A percentile compares a stretch with the other conserved stretches of the same genome.
Conservation (phyloP, 139 green algal species). For the Diplosphaera chodatii region DNA sequence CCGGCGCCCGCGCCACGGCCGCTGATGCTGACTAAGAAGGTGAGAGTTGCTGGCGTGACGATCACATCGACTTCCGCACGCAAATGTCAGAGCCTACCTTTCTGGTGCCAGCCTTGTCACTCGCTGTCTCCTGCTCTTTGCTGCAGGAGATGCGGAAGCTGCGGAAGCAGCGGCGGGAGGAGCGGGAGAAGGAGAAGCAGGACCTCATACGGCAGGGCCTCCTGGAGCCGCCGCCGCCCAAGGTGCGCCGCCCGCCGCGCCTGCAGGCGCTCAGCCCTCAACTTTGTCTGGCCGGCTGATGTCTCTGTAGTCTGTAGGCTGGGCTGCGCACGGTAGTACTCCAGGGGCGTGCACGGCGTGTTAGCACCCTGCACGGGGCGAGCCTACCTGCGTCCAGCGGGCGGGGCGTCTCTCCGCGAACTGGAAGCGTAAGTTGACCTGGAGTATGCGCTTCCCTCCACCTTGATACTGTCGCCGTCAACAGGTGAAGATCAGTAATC, state of each 20-base stretch:
- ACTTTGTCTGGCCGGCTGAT: too few species aligned
- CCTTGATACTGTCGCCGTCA: not conserved
- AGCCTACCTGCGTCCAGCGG: too few species aligned
- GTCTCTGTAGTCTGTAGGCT: too few species aligned
- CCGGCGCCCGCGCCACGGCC: conserved; percentile 68
- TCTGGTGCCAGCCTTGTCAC: not conserved
- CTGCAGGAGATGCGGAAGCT: conserved; percentile 89
- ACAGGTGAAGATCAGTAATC: conserved; percentile 87
- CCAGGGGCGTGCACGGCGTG: too few species aligned
- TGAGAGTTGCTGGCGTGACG: not conserved
- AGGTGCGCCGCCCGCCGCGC: conserved; percentile 45
- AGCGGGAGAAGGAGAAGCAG: conserved; percentile 95
- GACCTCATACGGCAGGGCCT: conserved; percentile 88
- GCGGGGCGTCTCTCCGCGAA: too few species aligned
- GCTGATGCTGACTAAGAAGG: conserved; percentile 73
- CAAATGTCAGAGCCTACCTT: not conserved
- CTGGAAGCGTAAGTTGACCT: too few species aligned
- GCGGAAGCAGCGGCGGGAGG: conserved; percentile 82
- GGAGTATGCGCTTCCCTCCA: too few species aligned
- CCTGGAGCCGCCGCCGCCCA: conserved; percentile 90
- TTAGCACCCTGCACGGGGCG: too few species aligned
- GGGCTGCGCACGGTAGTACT: too few species aligned
- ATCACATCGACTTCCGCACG: too few species aligned
- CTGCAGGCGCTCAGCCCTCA: too few species aligned
- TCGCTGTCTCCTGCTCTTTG: not conserved